Base-by-base conservation (phyloP, 805 yeast species). In the Metschnikowia baotianmanensis region DNA sequence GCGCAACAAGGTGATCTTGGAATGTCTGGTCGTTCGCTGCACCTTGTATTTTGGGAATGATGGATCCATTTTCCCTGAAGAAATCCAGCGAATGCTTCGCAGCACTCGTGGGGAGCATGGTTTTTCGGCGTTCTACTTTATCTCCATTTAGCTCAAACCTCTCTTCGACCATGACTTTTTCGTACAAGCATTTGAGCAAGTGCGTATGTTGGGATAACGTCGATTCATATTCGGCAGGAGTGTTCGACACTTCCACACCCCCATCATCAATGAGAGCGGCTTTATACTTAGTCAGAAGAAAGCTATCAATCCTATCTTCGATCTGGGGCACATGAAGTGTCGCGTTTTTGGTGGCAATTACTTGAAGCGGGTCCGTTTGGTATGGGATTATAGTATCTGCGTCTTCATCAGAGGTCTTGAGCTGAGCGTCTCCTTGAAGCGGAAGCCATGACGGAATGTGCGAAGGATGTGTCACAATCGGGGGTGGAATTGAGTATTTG, bases 1-100 rank as follows among this genome's bases (percentile, higher is more conserved):
- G 98, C 1, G 82, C 75, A 0, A 88, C 60, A 21, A 93, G 63
- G 59, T 86, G 82, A 53, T 90, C 97, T 32, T 76, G 75, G 53
- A 78, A 82, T 0, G 90, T 77, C 12, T 71, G 70, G 13, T 59
- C 57, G 25, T 62, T 59, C 5, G 57, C 45, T 0, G 66, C 55
- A 18, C 72, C 78, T 21, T 78, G 80, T 3, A 69, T 61, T 37
- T 67, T 64, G 2, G 74, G 67, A 0, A 67, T 57, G 15, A 67
- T 62, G 26, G 61, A 51, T 2, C 75, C 76, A 12, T 67, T 67
- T 3, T 68, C 67, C 36, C 79, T 66, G 31, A 69, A 71, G 16
- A 75, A 71, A 43, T 76, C 79, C 7, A 69, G 55, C 20, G 63
- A 61, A 36, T 66, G 71, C 19, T 68, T 69, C 6, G 62, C 53